Base-by-base conservation (phyloP, 805 yeast species). In the Komagataella phaffii region DNA sequence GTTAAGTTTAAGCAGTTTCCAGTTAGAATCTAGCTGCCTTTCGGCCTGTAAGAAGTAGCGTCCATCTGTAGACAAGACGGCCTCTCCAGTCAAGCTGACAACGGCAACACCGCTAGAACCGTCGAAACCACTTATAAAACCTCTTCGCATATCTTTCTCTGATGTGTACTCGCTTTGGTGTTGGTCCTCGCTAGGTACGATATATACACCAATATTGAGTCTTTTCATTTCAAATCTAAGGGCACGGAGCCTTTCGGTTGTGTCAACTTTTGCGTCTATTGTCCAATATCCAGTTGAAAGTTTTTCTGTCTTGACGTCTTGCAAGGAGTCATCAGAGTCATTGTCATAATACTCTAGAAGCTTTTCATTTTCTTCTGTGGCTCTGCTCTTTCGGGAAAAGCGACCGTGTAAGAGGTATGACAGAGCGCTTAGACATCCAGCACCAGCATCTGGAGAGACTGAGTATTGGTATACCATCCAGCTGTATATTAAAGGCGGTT, bases 21-120 rank as follows among this genome's bases (percentile, higher is more conserved):
- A 93, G 60, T 81, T 80, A 44, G 66, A 61, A 63, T 88, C 95
- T 52, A 93, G 70, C 67, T 93, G 93, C 53, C 83, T 79, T 19
- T 76, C 79, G 1, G 98, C 98, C 68, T 93, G 99, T 53, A 87
- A 71, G 65, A 88, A 93, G 69, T 93, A 93, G 57, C 99, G 75
- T 1, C 98, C 98, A 66, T 93, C 99, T 0, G 99, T 93, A 7
- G 95, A 81, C 50, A 93, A 68, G 0, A 85, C 86, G 12, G 96
- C 95, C 48, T 79, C 77, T 1, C 88, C 88, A 14, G 48, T 46
- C 23, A 45, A 12, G 51, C 69, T 68, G 44, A 80, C 68, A 24
- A 80, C 64, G 8, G 84, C 83, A 46, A 79, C 67, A 53, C 85
- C 85, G 6, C 83, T 81, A 54, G 79, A 72, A 17, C 85, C 85